A percentile compares a stretch with the other conserved stretches of the same genome.
Conservation (phyloP, 1,284 basidiomycete genomes). For the Naganishia sp. region DNA sequence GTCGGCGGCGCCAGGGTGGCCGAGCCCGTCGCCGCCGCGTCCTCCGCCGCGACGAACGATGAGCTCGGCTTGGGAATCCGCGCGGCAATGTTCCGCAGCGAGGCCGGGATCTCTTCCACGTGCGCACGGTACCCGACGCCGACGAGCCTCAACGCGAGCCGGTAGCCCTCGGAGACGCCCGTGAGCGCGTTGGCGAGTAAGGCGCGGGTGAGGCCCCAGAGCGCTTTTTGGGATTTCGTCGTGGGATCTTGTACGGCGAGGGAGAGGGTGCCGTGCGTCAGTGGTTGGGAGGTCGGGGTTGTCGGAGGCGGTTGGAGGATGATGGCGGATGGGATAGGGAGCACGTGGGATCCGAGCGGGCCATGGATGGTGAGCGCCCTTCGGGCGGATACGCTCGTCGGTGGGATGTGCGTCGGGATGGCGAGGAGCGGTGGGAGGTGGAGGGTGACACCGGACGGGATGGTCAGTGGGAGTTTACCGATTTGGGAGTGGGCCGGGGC, state of each 20-base stretch:
- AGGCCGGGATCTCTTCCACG: conserved; percentile 76
- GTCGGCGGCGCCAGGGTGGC: conserved; percentile 37
- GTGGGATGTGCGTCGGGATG: conserved; percentile 40
- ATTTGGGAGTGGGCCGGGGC: conserved; percentile 60
- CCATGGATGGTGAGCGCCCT: conserved; percentile 61
- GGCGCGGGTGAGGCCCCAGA: conserved; percentile 92
- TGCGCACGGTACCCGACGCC: conserved; percentile 92
- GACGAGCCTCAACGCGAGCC: conserved; percentile 78
- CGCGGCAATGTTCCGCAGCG: conserved; percentile 23
- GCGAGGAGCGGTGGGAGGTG: conserved; percentile 46
- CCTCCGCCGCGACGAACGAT: not conserved
- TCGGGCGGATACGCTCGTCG: conserved; percentile 36
- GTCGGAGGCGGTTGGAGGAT: conserved; percentile 47
- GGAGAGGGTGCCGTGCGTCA: conserved; percentile 36
- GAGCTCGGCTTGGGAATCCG: conserved; percentile 26
- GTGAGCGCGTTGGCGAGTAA: conserved; percentile 84
- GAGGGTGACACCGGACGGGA: conserved; percentile 69
- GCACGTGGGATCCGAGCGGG: conserved; percentile 70
- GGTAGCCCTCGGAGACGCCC: conserved; percentile 88
- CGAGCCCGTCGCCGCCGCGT: conserved; percentile 26
- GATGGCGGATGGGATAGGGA: conserved; percentile 68
- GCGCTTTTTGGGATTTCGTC: conserved; percentile 74
- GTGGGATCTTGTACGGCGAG: conserved; percentile 71
- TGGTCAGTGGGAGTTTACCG: conserved; percentile 72
- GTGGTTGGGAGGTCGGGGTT: conserved; percentile 8